Evolutionary conservation across 2,329 filamentous ascomycete species (phyloP), one percentile per base, ranked within the genome.

Genomic region (Fusarium sororula): DNA sequence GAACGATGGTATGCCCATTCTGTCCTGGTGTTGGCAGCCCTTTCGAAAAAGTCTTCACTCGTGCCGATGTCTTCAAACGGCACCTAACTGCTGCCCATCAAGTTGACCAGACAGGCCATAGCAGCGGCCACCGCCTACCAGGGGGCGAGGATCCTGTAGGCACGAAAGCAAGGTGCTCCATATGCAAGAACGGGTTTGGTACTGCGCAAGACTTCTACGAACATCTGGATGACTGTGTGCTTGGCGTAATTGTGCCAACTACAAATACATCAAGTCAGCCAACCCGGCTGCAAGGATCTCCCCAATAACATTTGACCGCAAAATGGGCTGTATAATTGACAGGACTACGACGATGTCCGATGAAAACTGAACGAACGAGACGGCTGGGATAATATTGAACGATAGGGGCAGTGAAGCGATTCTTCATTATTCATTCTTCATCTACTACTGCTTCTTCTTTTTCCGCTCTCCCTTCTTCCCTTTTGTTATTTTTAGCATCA

Each of bases 151-250:
- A 70, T 28, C 59, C 66, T 38, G 66, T 76, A 26, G 70, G 79
- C 35, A 88, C 90, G 14, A 93, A 93, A 57, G 95, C 95, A 73
- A 94, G 93, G 81, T 98, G 96, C 83, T 97, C 94, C 7, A 98
- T 96, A 73, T 98, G 96, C 83, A 89, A 91, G 47, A 94, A 90
- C 13, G 84, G 85, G 20, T 98, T 98, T 81, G 88, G 88, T 75
- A 96, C 92, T 69, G 94, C 96, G 6, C 96, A 98, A 83, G 96
- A 98, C 80, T 98, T 98, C 84, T 98, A 98, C 82, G 96, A 98
- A 85, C 96, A 98, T 86, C 86, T 98, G 75, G 96, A 93, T 74
- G 89, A 90, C 75, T 90, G 89, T 62, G 88, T 90, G 39, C 83
- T 90, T 48, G 88, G 88, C 57, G 88, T 89, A 22, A 89, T 90